Conservation (phyloP, 1,139 yeast genomes). For the Sugiyamaella pinicola region DNA sequence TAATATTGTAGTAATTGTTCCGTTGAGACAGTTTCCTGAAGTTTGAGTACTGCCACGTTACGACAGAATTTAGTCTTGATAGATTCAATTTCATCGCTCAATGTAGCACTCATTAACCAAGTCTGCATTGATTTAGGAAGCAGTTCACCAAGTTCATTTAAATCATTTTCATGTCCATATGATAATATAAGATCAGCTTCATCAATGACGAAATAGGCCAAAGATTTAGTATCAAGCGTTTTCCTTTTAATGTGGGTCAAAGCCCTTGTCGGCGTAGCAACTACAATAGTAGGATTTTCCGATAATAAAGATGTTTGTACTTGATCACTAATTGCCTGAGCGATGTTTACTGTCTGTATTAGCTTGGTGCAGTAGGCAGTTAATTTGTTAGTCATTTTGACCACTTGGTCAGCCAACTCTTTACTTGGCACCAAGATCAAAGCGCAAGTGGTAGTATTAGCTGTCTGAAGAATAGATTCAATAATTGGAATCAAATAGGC, state of each 20-base stretch:
- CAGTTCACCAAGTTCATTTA: slow-evolving; percentile 58
- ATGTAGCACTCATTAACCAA: slow-evolving; percentile 94
- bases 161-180: slow-evolving; percentile 89
- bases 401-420: slow-evolving; percentile 83
- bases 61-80: slow-evolving; percentile 79
- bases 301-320: slow-evolving; percentile 70
- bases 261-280: slow-evolving; percentile 86
- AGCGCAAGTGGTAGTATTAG: slow-evolving; percentile 38
- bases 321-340: slow-evolving; percentile 70
- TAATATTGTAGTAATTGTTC: slow-evolving; percentile 73
- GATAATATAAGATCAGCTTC: slow-evolving; percentile 92
- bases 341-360: slow-evolving; percentile 69
- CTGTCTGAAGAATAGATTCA: slow-evolving; percentile 56
- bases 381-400: slow-evolving; percentile 66
- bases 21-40: slow-evolving; percentile 46
- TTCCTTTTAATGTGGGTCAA: slow-evolving; percentile 49
- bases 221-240: slow-evolving; percentile 46
- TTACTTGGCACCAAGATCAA: slow-evolving; percentile 81
- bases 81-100: slow-evolving; percentile 80
- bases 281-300: slow-evolving; percentile 73
- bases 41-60: slow-evolving; percentile 78
- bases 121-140: slow-evolving; percentile 81
- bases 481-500: slow-evolving; percentile 81
- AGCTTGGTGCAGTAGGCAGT: slow-evolving; percentile 70
- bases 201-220: slow-evolving; percentile 81